A percentile compares a stretch with the other conserved stretches of the same genome.
phyloP scores from a whole-genome alignment of 352 stramenopile species.

The Globisporangium cystogenes region DNA sequence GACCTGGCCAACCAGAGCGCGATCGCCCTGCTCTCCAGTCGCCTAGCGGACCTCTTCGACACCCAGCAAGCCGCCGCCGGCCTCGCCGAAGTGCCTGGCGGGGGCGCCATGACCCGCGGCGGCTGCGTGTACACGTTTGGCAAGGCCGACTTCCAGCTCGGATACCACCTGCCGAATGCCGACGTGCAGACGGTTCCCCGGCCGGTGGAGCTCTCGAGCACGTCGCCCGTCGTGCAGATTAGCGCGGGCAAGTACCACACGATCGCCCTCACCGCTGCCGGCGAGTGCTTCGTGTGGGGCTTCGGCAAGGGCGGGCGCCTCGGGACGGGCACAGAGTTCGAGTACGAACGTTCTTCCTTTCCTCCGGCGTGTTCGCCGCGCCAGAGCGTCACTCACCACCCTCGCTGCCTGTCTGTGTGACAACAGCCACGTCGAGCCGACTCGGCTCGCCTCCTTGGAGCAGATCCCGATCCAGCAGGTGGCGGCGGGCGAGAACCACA shows the following conservation, averaged over 20 bases:
- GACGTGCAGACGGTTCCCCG: slow-evolving; percentile 65
- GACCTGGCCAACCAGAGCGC: slow-evolving; percentile 53
- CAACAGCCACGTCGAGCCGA: slow-evolving; percentile 48
- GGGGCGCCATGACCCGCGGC: slow-evolving; percentile 6
- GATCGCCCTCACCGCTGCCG: slow-evolving; percentile 50
- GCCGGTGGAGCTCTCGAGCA: slow-evolving; percentile 50
- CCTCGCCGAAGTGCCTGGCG: slow-evolving; percentile 1
- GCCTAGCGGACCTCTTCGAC: slow-evolving; percentile 9
- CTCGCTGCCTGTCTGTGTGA: not conserved
- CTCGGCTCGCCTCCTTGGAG: slow-evolving; percentile 30
- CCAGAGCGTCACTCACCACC: too few species aligned
- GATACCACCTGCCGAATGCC: slow-evolving; percentile 77
- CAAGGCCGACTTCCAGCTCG: slow-evolving; percentile 83
- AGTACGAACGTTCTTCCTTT: slow-evolving; percentile 26
- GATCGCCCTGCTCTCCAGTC: slow-evolving; percentile 55
- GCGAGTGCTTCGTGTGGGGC: slow-evolving; percentile 76
- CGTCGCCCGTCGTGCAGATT: slow-evolving; percentile 50
- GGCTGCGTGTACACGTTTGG: slow-evolving; percentile 75
- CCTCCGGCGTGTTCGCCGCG: too few species aligned
- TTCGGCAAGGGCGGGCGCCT: slow-evolving; percentile 79
- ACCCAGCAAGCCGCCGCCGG: slow-evolving; percentile 3
- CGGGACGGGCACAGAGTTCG: slow-evolving; percentile 70
- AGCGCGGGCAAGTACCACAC: slow-evolving; percentile 82
- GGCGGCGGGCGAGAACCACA: slow-evolving; percentile 77
- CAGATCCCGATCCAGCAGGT: slow-evolving; percentile 62